Evolutionary conservation across 352 stramenopile genomes (phyloP), one percentile per base, ranked within the genome.

Genomic region (Peronosclerospora sorghi): DNA sequence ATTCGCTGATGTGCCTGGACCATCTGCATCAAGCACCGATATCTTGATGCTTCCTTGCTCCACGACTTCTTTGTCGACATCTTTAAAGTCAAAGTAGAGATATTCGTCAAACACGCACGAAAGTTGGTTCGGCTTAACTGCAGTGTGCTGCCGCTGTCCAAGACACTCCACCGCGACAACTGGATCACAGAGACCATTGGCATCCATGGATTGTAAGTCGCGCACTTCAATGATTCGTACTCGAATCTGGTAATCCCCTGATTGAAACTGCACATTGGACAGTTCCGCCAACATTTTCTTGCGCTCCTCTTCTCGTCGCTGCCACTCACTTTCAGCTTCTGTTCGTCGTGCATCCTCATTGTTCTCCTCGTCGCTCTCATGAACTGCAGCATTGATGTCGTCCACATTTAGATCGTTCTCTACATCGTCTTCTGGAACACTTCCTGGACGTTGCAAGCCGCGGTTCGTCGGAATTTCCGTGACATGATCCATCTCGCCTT

Each of bases 101-200:
- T 75, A 73, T 48, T 96, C 82, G 54, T 97, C 88, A 62, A 95
- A 95, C 2, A 96, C 79, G 29, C 70, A 88, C 19, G 69, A 89
- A 9, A 86, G 61, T 38, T 86, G 72, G 47, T 94, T 79, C 48
- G 86, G 65, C 65, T 93, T 82, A 43, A 92, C 68, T 32, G 74
- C 58, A 6, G 74, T 92, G 43, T 93, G 65, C 39, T 91, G 71
- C 7, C 73, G 71, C 39, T 93, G 76, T 2, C 69, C 74, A 29
- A 95, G 64, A 30, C 80, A 88, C 49, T 90, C 80, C 12, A 94
- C 73, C 12, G 77, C 74, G 4, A 95, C 65, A 13, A 96, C 83
- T 4, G 88, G 88, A 48, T 97, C 88, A 35, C 73, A 90, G 8
- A 83, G 61, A 8, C 86, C 86, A 48, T 94, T 86, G 8, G 65